Conservation (phyloP, 2,329 filamentous ascomycete species). For the Colletotrichum cereale region DNA sequence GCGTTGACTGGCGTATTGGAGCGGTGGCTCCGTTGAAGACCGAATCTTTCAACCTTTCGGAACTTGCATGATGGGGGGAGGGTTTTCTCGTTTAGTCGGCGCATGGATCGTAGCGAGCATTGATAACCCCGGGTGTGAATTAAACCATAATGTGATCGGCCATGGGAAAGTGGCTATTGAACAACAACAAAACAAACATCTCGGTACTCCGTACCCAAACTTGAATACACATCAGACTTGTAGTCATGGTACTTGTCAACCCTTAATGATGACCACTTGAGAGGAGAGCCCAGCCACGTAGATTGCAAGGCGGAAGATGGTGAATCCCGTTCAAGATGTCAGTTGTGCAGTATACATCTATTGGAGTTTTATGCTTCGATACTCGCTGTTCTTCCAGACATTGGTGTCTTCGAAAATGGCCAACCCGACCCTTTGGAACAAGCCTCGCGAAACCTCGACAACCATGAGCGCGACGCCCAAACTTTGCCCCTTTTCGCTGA, state of each 20-base stretch:
- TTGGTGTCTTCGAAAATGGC: not conserved
- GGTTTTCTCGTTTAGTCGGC: conserved; percentile 12
- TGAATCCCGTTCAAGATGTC: not conserved
- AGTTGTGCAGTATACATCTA: not conserved
- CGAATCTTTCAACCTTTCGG: not conserved
- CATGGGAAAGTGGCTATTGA: conserved; percentile 2
- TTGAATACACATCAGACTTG: not conserved
- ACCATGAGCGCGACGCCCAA: conserved; percentile 25
- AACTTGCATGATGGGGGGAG: conserved; percentile 8
- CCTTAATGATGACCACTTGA: no score
- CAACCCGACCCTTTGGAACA: conserved; percentile 19
- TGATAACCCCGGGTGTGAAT: conserved; percentile 6
- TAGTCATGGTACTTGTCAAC: not conserved
- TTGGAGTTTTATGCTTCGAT: not conserved
- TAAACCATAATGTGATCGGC: conserved; percentile 9
- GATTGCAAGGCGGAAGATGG: not conserved
- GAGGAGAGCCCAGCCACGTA: not conserved
- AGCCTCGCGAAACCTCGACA: not conserved
- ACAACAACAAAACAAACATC: no score
- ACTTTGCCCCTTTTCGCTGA: not conserved
- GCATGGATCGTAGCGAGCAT: conserved; percentile 31
- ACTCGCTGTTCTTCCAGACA: not conserved
- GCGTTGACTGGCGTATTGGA: conserved; percentile 19
- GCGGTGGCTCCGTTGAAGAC: not conserved
- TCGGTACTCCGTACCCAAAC: not conserved